These are phyloP conservation scores for Teratosphaeria viscida DNA, from an alignment of 2,329 filamentous ascomycete species.

Conservation along the genomic window DNA sequence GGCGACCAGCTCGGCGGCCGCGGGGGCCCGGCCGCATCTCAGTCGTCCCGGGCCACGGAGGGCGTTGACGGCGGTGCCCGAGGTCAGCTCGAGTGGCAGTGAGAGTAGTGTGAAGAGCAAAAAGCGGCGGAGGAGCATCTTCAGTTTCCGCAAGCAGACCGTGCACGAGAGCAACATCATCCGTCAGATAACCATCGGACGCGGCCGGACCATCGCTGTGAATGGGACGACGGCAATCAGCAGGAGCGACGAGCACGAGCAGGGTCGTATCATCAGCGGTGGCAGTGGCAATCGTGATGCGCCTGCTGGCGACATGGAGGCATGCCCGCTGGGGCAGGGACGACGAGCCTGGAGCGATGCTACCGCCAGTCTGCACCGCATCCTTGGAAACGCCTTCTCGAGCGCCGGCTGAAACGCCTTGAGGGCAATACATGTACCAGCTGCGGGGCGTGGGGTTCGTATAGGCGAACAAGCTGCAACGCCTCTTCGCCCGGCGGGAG, in stretches of 20 bases:
- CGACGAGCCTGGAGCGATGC: not conserved
- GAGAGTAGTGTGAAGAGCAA: conserved; percentile 19
- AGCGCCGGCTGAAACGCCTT: not conserved
- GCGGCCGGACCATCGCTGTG: conserved; percentile 17
- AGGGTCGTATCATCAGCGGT: not conserved
- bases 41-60: conserved; percentile 21
- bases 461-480: too few species aligned
- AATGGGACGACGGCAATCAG: conserved; percentile 15
- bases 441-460: too few species aligned
- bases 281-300: not conserved
- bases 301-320: not conserved
- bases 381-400: not conserved
- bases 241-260: not conserved
- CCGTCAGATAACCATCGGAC: conserved; percentile 16
- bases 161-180: conserved; percentile 3
- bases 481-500: too few species aligned
- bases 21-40: not conserved
- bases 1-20: conserved; percentile 8
- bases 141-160: conserved; percentile 14
- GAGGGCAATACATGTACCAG: too few species aligned
- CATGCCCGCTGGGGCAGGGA: not conserved
- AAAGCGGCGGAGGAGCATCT: conserved; percentile 12
- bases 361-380: not conserved
- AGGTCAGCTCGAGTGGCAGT: conserved; percentile 37
- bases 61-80: conserved; percentile 36